phyloP scores from a whole-genome alignment of 73 alveolate genomes.

The Tetrahymena thermophila region DNA sequence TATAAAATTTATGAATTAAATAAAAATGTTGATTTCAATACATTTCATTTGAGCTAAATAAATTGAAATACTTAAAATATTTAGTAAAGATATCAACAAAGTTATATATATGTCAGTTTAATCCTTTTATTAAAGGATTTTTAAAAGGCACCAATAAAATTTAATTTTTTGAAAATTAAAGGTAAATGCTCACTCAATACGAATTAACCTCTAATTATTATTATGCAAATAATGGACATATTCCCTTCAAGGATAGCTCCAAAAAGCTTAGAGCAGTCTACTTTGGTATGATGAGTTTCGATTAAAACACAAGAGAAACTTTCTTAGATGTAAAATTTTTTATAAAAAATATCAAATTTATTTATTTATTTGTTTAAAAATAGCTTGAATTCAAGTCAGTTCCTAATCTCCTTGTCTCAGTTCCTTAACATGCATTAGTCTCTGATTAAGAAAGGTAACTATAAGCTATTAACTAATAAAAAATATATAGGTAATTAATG shows the following conservation, averaged over 20 bases:
- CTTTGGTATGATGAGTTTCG: constrained; percentile 32
- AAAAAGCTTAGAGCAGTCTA: constrained; percentile 26
- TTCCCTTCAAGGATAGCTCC: constrained; percentile 3
- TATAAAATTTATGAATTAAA: background rate
- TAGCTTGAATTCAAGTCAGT: constrained; percentile 27
- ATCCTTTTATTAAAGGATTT: background rate
- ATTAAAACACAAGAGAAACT: background rate
- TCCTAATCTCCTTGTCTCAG: constrained; percentile 30
- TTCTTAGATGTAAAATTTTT: background rate
- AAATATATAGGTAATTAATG: background rate
- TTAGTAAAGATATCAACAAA: background rate
- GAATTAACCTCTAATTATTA: background rate
- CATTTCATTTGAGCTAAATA: background rate
- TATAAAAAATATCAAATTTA: background rate
- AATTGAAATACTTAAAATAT: background rate
- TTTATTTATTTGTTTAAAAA: background rate
- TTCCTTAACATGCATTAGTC: constrained; percentile 29
- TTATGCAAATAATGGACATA: background rate
- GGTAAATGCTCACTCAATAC: background rate
- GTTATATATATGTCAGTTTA: background rate
- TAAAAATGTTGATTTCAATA: background rate
- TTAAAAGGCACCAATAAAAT: background rate
- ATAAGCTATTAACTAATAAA: background rate
- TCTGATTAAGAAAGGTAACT: background rate
- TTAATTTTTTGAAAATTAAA: background rate